Evolutionary conservation across 257 asterid species (phyloP).

Genomic region (Buddleja alternifolia): DNA sequence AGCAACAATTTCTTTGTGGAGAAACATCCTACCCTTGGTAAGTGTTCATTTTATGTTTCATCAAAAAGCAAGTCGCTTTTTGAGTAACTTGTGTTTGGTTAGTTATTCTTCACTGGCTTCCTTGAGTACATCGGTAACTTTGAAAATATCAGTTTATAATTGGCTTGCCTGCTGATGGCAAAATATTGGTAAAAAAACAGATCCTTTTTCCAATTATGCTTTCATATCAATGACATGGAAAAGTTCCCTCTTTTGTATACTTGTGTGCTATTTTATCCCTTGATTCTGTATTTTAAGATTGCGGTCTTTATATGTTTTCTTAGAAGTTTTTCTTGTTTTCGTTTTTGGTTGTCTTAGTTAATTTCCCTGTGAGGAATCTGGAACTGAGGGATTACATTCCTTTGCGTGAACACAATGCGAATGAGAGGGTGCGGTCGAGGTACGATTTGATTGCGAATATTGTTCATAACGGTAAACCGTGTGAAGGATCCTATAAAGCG

Average conservation of each 20-base stretch:
- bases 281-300: background rate
- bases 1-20: slow-evolving; percentile 92
- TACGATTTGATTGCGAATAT: no score
- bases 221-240: background rate
- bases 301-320: background rate
- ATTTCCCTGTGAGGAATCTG: slow-evolving; percentile 97
- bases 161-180: background rate
- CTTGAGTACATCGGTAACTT: background rate
- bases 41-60: slow-evolving; percentile 32
- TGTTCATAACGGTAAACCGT: no score
- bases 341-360: slow-evolving; percentile 65
- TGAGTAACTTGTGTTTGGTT: background rate
- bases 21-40: slow-evolving; percentile 98
- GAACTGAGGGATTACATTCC: slow-evolving; percentile 91
- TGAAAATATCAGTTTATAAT: background rate
- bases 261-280: background rate
- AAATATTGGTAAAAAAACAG: background rate
- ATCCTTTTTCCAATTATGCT: background rate
- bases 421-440: slow-evolving; percentile 70
- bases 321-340: slow-evolving; percentile 11
- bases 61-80: background rate
- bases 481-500: no score
- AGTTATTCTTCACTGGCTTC: background rate
- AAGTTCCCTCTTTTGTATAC: background rate
- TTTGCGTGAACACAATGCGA: slow-evolving; percentile 68